Evolutionary conservation across 768 basidiomycete species (phyloP).

Genomic region (Auriscalpium vulgare): DNA sequence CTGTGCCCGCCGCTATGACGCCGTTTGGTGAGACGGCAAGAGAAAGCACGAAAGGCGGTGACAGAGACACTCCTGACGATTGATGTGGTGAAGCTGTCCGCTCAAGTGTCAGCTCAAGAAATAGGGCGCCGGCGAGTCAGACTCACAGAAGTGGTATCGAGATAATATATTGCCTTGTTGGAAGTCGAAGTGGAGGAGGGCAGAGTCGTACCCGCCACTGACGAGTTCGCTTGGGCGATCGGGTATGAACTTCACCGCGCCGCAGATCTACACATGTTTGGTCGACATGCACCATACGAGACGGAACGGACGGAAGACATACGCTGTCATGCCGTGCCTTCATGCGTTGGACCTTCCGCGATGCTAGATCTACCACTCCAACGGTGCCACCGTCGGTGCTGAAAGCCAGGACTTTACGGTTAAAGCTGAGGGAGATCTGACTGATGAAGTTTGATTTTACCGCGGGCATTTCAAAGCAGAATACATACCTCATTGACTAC

Average conservation of each 20-base stretch:
- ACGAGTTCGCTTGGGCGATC: conserved; percentile 63
- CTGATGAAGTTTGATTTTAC: conserved; percentile 28
- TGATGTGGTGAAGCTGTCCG: conserved; percentile 31
- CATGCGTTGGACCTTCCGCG: conserved; percentile 44
- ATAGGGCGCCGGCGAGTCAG: background rate
- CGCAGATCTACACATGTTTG: conserved; percentile 52
- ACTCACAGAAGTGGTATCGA: conserved; percentile 48
- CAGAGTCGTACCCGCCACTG: conserved; percentile 70
- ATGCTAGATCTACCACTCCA: conserved; percentile 55
- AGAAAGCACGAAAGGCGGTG: conserved; percentile 70
- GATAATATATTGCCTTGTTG: conserved; percentile 49
- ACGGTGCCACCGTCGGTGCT: conserved; percentile 63
- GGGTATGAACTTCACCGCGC: conserved; percentile 62
- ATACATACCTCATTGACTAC: conserved; percentile 58
- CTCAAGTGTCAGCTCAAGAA: background rate
- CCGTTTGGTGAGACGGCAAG: conserved; percentile 52
- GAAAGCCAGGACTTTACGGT: conserved; percentile 52
- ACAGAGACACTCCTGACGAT: conserved; percentile 45
- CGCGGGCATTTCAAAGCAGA: background rate
- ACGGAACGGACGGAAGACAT: conserved; percentile 16
- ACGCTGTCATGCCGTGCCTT: conserved; percentile 58
- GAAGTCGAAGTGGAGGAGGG: conserved; percentile 62
- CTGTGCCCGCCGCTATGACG: conserved; percentile 61
- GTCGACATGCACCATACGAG: background rate
- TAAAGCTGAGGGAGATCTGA: conserved; percentile 56